Base-by-base conservation (phyloP, 495 filamentous ascomycete species). In the Xylaria flabelliformis region DNA sequence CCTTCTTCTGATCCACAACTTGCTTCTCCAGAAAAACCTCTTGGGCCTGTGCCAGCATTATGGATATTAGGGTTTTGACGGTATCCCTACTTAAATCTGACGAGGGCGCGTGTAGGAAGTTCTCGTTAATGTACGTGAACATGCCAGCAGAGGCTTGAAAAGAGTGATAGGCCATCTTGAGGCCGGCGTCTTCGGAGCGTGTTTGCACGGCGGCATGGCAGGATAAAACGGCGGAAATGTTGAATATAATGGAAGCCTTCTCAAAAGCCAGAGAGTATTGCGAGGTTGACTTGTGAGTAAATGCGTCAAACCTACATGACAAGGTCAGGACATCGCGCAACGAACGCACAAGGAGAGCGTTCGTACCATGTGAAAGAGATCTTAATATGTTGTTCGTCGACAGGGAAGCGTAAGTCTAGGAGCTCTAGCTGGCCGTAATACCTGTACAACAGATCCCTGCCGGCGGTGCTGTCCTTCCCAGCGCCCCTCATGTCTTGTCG, bases 81-180 rank as follows among this genome's bases (percentile, higher is more conserved):
- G 96, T 98, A 19, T 98, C 94, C 71, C 95, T 87, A 79, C 95
- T 97, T 44, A 99, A 83, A 77, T 99, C 96, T 34, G 93, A 96
- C 12, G 94, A 97, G 4, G 96, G 96, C 44, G 96, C 96, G 78
- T 99, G 97, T 51, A 98, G 84, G 82, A 99, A 99, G 82, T 99
- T 98, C 83, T 98, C 95, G 81, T 98, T 99, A 84, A 99, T 98
- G 76, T 99, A 99, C 24, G 94, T 98, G 82, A 98, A 99, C 96
- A 99, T 99, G 80, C 96, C 96, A 13, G 96, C 96, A 32, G 95
- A 92, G 44, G 96, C 96, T 80, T 99, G 96, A 85, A 98, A 98
- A 26, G 96, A 98, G 82, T 99, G 95, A 78, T 97, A 99, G 3
- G 96, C 93, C 19, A 94, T 96, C 83, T 98, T 99, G 73, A 98